These are phyloP conservation scores for Diversispora epigaea DNA, from an alignment of 192 early-diverging fungal genomes.

Conservation along the genomic window DNA sequence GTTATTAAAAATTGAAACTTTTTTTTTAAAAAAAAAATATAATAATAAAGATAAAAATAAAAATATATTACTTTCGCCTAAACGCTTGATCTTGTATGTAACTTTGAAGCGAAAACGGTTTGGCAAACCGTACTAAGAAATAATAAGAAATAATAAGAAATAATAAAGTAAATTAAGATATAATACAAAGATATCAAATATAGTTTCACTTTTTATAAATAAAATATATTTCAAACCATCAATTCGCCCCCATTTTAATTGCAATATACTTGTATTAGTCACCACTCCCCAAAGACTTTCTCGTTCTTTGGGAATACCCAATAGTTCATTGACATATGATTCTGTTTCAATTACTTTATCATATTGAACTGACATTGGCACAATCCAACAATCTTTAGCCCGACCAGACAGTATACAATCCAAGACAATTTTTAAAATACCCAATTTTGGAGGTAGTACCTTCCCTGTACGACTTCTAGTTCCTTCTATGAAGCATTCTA, in stretches of 20 bases:
- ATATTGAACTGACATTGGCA: slow-evolving; percentile 82
- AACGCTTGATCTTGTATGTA: slow-evolving; percentile 64
- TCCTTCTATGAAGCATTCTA: slow-evolving; percentile 84
- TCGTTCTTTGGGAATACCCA: slow-evolving; percentile 78
- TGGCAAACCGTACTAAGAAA: slow-evolving; percentile 62
- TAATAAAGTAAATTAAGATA: neutral
- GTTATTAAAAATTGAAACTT: too few species aligned
- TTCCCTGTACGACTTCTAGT: slow-evolving; percentile 81
- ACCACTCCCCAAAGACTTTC: slow-evolving; percentile 72
- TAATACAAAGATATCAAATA: neutral
- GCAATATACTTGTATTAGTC: slow-evolving; percentile 53
- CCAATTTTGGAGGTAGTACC: slow-evolving; percentile 75
- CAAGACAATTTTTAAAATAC: slow-evolving; percentile 78
- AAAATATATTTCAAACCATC: slow-evolving; percentile 46
- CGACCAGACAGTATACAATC: slow-evolving; percentile 65
- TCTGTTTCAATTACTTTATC: slow-evolving; percentile 83
- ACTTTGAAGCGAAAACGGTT: slow-evolving; percentile 67
- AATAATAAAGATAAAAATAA: neutral
- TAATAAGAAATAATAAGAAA: neutral
- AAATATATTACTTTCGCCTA: slow-evolving; percentile 50
- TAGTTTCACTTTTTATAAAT: neutral
- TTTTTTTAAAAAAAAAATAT: too few species aligned
- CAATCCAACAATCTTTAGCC: slow-evolving; percentile 68
- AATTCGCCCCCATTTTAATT: slow-evolving; percentile 79
- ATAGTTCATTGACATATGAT: slow-evolving; percentile 73